These are phyloP conservation scores for Kwoniella mangroviensis DNA, from an alignment of 768 basidiomycete species.

Conservation along the genomic window DNA sequence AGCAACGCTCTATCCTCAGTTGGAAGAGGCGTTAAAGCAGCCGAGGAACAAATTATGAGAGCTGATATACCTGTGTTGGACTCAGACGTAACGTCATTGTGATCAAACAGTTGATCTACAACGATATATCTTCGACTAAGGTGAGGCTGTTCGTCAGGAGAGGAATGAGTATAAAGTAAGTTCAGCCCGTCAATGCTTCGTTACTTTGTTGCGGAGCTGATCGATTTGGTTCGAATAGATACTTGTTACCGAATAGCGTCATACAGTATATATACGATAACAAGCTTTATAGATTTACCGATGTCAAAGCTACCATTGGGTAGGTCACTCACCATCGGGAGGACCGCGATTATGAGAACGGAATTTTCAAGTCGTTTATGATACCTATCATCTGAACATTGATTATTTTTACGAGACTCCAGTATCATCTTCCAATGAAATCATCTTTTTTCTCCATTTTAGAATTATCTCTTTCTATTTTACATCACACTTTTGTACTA, in stretches of 20 bases:
- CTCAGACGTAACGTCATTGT: conserved; percentile 82
- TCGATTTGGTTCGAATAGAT: conserved; percentile 60
- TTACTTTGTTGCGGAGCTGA: neutral
- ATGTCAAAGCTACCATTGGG: conserved; percentile 27
- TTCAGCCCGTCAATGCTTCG: conserved; percentile 1
- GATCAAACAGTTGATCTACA: conserved; percentile 92
- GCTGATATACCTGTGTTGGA: conserved; percentile 63
- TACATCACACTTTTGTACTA: neutral
- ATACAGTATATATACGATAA: conserved; percentile 93
- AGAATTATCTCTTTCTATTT: too few relatives aligned
- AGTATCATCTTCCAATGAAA: neutral
- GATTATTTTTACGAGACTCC: neutral
- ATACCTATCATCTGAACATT: too few relatives aligned
- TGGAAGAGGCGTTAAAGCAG: neutral
- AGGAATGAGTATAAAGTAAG: conserved; percentile 62
- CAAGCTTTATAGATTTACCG: conserved; percentile 60
- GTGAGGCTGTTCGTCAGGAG: conserved; percentile 64
- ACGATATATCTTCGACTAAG: conserved; percentile 96
- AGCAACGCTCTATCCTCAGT: too few relatives aligned
- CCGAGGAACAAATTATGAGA: neutral
- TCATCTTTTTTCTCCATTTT: too few relatives aligned
- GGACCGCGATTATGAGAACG: too few relatives aligned
- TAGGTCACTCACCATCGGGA: too few relatives aligned
- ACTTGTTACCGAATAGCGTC: conserved; percentile 86
- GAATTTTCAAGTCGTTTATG: too few relatives aligned